A percentile compares a stretch with the other conserved stretches of the same genome.
Evolutionary conservation across 208 protist genomes (phyloP).

Genomic region (Trypanosoma scelopori): DNA sequence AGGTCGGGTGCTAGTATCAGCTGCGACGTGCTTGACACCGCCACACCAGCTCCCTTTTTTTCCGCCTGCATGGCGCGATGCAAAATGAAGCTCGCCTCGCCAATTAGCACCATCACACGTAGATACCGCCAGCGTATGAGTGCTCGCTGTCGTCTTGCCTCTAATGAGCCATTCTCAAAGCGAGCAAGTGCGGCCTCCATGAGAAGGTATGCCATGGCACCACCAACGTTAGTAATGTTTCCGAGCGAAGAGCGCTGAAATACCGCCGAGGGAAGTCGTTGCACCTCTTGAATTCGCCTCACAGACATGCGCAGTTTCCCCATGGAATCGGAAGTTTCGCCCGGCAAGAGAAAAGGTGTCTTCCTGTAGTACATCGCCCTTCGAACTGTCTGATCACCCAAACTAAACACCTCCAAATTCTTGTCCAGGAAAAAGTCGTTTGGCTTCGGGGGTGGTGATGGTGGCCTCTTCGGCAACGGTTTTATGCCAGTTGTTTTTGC

Average conservation of each 20-base stretch:
- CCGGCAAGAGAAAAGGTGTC: slow-evolving; percentile 3
- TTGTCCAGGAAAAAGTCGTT: slow-evolving; percentile 77
- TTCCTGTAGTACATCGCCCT: neutral
- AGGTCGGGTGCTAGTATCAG: slow-evolving; percentile 75
- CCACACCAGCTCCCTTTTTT: slow-evolving; percentile 46
- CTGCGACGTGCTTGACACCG: slow-evolving; percentile 53
- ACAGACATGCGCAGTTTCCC: slow-evolving; percentile 52
- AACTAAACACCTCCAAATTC: slow-evolving; percentile 51
- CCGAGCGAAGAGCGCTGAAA: slow-evolving; percentile 33
- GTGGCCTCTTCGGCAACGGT: slow-evolving; percentile 4
- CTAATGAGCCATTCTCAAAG: slow-evolving; percentile 35
- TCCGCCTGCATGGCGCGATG: slow-evolving; percentile 61
- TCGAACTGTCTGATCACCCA: slow-evolving; percentile 4
- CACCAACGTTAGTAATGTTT: slow-evolving; percentile 42
- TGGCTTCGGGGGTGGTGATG: slow-evolving; percentile 14
- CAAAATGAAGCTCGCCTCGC: slow-evolving; percentile 71
- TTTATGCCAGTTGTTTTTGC: neutral
- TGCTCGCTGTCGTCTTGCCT: slow-evolving; percentile 37
- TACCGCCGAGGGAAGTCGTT: slow-evolving; percentile 46
- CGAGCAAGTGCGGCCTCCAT: slow-evolving; percentile 46
- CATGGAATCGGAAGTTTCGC: slow-evolving; percentile 24
- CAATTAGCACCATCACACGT: slow-evolving; percentile 74
- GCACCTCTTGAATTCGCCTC: slow-evolving; percentile 43
- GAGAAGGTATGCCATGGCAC: slow-evolving; percentile 47
- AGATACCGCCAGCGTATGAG: slow-evolving; percentile 78